phyloP scores from a whole-genome alignment of 768 basidiomycete genomes.

The Cystofilobasidium capitatum region DNA sequence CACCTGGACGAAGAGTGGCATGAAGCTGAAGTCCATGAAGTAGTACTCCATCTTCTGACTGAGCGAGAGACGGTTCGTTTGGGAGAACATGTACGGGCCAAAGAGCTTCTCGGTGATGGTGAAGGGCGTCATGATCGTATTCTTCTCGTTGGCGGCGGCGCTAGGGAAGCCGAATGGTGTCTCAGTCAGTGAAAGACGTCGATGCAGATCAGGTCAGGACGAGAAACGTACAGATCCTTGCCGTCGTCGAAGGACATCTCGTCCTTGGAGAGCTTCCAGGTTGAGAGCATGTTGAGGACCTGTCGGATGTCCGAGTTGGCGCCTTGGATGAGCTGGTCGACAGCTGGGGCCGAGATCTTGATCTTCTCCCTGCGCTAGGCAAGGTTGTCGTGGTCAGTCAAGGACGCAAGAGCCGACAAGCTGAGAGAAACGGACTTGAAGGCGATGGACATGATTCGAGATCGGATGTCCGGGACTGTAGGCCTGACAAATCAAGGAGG shows the following conservation, averaged over 20 bases:
- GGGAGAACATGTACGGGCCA: slow-evolving; percentile 81
- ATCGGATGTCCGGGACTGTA: slow-evolving; percentile 62
- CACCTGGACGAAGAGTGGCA: slow-evolving; percentile 92
- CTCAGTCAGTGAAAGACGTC: no score
- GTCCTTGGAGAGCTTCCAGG: slow-evolving; percentile 72
- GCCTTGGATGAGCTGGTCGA: slow-evolving; percentile 82
- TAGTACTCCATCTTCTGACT: slow-evolving; percentile 91
- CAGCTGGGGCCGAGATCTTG: slow-evolving; percentile 78
- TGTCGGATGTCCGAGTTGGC: slow-evolving; percentile 94
- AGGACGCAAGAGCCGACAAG: not conserved
- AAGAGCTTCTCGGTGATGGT: slow-evolving; percentile 80
- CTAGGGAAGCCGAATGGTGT: slow-evolving; percentile 44
- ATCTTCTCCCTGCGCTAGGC: slow-evolving; percentile 63
- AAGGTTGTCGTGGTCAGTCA: not conserved
- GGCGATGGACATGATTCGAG: slow-evolving; percentile 73
- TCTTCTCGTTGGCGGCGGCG: slow-evolving; percentile 82
- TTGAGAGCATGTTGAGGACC: slow-evolving; percentile 95
- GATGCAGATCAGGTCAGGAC: not conserved
- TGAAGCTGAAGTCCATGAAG: slow-evolving; percentile 89
- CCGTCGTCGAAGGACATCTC: slow-evolving; percentile 85
- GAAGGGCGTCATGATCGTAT: slow-evolving; percentile 81
- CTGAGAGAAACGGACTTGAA: slow-evolving; percentile 58
- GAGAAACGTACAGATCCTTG: slow-evolving; percentile 63
- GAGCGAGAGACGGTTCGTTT: slow-evolving; percentile 67
- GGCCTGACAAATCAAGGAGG: slow-evolving; percentile 50